Conservation (phyloP, 2,329 filamentous ascomycete species). For the Arthrobotrys pseudoclavata region DNA sequence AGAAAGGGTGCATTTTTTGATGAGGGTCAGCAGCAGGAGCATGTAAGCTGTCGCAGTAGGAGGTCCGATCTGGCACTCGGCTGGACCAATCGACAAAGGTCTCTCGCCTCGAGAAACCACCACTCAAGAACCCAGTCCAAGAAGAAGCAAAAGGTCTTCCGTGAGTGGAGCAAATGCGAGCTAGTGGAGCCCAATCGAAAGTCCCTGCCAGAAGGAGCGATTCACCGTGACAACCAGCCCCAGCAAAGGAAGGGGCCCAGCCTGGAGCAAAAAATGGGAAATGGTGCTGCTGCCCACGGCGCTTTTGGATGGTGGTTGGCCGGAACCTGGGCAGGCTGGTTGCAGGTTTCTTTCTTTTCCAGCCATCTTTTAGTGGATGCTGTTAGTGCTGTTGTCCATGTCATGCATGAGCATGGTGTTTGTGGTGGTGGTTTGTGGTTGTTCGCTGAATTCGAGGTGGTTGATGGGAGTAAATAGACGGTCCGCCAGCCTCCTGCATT, state of each 20-base stretch:
- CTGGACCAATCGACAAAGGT: conserved; percentile 44
- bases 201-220: conserved; percentile 59
- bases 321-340: conserved; percentile 24
- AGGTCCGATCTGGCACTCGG: conserved; percentile 38
- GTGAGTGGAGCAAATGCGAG: conserved; percentile 50
- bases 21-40: conserved; percentile 31
- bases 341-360: conserved; percentile 26
- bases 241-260: conserved; percentile 50
- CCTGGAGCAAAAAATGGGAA: conserved; percentile 46
- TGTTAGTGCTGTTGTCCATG: conserved; percentile 16
- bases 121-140: conserved; percentile 32
- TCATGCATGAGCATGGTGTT: conserved; percentile 11
- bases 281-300: conserved; percentile 19
- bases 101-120: conserved; percentile 59
- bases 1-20: conserved; percentile 24
- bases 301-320: conserved; percentile 40
- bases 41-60: conserved; percentile 58
- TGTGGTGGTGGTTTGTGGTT: conserved; percentile 5
- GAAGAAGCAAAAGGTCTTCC: conserved; percentile 50
- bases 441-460: conserved; percentile 4
- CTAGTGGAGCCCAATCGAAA: conserved; percentile 50
- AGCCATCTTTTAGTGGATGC: conserved; percentile 43
- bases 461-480: conserved; percentile 20
- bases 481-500: conserved; percentile 57
- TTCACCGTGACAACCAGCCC: conserved; percentile 60